Evolutionary conservation across 1,139 yeast genomes (phyloP).

Genomic region (Suhomyces anneliseae): DNA sequence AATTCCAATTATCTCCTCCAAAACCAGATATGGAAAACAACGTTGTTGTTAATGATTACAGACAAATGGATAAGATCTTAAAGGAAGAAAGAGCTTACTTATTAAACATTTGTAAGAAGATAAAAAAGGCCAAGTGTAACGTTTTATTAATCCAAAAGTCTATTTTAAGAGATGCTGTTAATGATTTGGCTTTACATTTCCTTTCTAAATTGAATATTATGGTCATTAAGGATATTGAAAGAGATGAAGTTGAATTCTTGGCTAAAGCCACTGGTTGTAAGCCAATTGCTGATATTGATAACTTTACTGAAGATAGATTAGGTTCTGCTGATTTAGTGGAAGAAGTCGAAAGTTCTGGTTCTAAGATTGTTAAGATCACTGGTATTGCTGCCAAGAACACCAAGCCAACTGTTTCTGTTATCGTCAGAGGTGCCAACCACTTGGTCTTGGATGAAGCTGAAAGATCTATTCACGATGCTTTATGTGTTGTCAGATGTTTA

Average conservation of each 20-base stretch:
- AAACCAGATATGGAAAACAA: conserved; percentile 98
- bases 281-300: conserved; percentile 93
- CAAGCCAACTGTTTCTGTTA: conserved; percentile 82
- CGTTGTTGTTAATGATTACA: conserved; percentile 93
- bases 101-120: conserved; percentile 90
- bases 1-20: conserved; percentile 97
- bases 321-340: conserved; percentile 92
- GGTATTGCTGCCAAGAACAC: conserved; percentile 64
- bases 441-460: conserved; percentile 93
- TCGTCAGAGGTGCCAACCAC: conserved; percentile 92
- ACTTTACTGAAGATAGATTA: conserved; percentile 87
- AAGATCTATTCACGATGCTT: conserved; percentile 94
- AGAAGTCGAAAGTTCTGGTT: conserved; percentile 89
- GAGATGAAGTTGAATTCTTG: conserved; percentile 94
- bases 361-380: conserved; percentile 87
- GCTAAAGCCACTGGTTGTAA: conserved; percentile 90
- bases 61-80: conserved; percentile 98
- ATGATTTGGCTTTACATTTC: conserved; percentile 93
- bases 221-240: conserved; percentile 93
- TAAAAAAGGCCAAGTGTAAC: conserved; percentile 95
- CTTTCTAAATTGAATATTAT: conserved; percentile 86
- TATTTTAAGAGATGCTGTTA: conserved; percentile 94
- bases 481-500: conserved; percentile 93
- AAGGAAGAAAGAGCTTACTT: conserved; percentile 96
- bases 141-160: conserved; percentile 92